Evolutionary conservation across 2,329 filamentous ascomycete genomes (phyloP), one percentile per base, ranked within the genome.

Genomic region (Aureobasidium sp.): DNA sequence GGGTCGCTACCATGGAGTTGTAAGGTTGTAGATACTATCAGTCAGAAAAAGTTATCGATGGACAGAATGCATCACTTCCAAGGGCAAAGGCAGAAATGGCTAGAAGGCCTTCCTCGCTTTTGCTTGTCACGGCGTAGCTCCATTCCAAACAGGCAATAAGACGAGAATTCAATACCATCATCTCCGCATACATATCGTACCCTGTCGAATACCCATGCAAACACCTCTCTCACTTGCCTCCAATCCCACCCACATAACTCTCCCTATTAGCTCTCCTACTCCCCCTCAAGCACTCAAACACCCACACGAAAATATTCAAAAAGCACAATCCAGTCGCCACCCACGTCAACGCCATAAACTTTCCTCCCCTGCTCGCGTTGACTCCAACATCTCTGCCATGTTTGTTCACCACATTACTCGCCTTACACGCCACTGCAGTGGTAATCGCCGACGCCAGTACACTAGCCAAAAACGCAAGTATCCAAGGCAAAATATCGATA

Each of bases 361-460:
- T 82, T 17, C 68, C 72, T 0, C 85, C 84, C 63, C 76, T 77
- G 26, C 75, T 70, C 51, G 80, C 82, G 20, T 74, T 71, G 10
- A 85, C 71, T 0, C 81, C 79, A 29, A 83, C 75, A 0, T 75
- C 70, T 17, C 78, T 71, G 5, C 82, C 82, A 60, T 83, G 77
- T 32, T 80, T 70, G 64, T 84, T 85, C 64, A 87, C 78, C 0
- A 81, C 68, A 20, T 79, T 67, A 1, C 77, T 72, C 3, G 79
- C 82, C 70, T 85, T 83, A 61, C 80, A 77, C 12, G 80, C 78
- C 5, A 86, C 72, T 20, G 88, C 87, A 0, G 83, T 88, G 29
- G 86, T 83, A 27, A 92, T 87, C 67, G 90, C 90, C 23, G 88
- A 92, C 52, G 88, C 86, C 58, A 87, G 85, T 3, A 88, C 88